Evolutionary conservation across 177 flowering plant genomes (phyloP), one percentile per base, ranked within the genome.

Genomic region (Vitis hybrid): DNA sequence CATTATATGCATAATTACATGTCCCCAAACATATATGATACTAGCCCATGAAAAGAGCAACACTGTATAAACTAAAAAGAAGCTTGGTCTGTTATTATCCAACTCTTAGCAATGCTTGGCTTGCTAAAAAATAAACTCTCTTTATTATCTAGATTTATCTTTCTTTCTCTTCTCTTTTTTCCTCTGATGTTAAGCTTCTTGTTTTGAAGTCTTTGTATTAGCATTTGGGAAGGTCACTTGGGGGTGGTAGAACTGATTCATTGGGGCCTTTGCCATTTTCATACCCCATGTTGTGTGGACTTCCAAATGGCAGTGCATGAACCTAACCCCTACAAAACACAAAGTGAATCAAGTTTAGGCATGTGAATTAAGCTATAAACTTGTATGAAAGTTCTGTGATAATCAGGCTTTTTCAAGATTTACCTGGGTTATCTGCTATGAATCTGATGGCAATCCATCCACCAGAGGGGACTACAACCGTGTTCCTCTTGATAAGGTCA

Each of bases 401-500:
- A 27, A 27, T 27, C 0, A 27, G 30, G 30, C 30, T 27, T 27
- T 35, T 35, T 5, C 6, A 5, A 1, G 8, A 35, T 7, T 7
- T 35, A 35, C 8, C 8, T 35, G 8, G 46, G 46, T 35, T 35
- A 68, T 89, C 92, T 4, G 91, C 91, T 49, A 78, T 67, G 79
- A 89, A 89, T 71, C 94, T 75, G 52, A 89, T 80, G 2, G 92
- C 92, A 6, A 70, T 67, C 90, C 94, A 88, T 5, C 94, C 94
- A 52, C 90, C 92, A 10, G 88, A 69, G 1, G 92, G 90, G 2
- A 84, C 89, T 30, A 85, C 90, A 6, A 85, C 49, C 0, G 94
- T 89, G 80, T 89, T 89, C 74, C 94, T 83, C 79, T 89, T 87
- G 7, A 88, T 84, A 1, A 89, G 94, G 52, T 89, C 94, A 15